phyloP scores from a whole-genome alignment of 441 rosid species.

The Pelargonium australe region DNA sequence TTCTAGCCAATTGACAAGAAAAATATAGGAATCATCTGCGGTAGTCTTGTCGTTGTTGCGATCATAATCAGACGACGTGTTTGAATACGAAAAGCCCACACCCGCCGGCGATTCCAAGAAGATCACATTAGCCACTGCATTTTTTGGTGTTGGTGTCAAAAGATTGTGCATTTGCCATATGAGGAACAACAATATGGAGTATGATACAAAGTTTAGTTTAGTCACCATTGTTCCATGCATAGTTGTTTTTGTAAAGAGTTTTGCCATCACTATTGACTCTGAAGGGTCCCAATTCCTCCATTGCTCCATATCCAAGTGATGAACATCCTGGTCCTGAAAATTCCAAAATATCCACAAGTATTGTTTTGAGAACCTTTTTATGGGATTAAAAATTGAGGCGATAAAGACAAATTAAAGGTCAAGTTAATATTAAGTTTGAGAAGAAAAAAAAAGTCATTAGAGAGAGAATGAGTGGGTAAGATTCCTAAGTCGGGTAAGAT shows the following conservation, averaged over 20 bases:
- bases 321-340: slow-evolving; percentile 36
- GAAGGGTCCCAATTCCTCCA: slow-evolving; percentile 40
- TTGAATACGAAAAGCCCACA: slow-evolving; percentile 36
- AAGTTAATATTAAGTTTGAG: no score
- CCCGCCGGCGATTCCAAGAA: slow-evolving; percentile 40
- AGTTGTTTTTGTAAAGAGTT: slow-evolving; percentile 24
- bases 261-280: slow-evolving; percentile 26
- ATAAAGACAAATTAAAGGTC: no score
- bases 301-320: slow-evolving; percentile 34
- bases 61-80: slow-evolving; percentile 24
- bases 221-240: slow-evolving; percentile 37
- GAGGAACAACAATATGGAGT: not conserved
- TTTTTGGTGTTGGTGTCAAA: not conserved
- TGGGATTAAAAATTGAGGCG: no score
- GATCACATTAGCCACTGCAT: slow-evolving; percentile 26
- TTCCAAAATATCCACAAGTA: not conserved
- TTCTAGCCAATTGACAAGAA: slow-evolving; percentile 33
- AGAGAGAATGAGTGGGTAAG: no score
- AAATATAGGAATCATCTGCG: slow-evolving; percentile 25
- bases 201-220: not conserved
- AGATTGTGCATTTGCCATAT: not conserved
- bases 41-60: slow-evolving; percentile 23
- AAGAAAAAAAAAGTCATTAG: no score
- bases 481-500: no score
- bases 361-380: no score